Conservation (phyloP, 768 basidiomycete genomes). For the Boletus subparvulus region DNA sequence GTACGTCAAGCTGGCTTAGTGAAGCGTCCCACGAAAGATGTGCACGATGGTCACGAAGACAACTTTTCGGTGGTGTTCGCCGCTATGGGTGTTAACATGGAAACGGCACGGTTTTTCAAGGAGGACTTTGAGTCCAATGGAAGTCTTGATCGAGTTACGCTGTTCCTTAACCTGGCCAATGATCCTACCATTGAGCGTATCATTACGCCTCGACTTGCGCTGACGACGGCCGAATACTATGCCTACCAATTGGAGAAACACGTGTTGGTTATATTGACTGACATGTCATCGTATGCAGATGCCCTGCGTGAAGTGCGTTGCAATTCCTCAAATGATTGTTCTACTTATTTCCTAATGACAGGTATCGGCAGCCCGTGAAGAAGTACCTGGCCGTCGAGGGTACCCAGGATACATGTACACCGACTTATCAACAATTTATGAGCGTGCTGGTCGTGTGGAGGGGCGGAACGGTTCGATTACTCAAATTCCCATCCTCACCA, state of each 20-base stretch:
- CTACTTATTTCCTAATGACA: constrained; percentile 17
- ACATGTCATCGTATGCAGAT: constrained; percentile 98
- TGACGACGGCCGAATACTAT: constrained; percentile 99
- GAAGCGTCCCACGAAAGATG: constrained; percentile 93
- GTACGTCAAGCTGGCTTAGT: constrained; percentile 99
- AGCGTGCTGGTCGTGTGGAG: constrained; percentile 96
- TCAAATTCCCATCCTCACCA: constrained; percentile 98
- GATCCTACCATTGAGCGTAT: constrained; percentile 99
- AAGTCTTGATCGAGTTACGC: constrained; percentile 92
- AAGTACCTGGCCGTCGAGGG: constrained; percentile 98
- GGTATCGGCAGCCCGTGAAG: constrained; percentile 97
- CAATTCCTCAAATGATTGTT: constrained; percentile 16
- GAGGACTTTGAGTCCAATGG: constrained; percentile 99
- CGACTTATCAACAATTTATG: constrained; percentile 98
- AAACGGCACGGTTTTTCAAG: constrained; percentile 99
- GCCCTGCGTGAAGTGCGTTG: constrained; percentile 83
- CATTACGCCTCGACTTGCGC: constrained; percentile 95
- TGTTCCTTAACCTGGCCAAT: constrained; percentile 98
- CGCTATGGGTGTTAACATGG: constrained; percentile 99
- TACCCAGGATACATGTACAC: constrained; percentile 99
- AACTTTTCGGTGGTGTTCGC: constrained; percentile 99
- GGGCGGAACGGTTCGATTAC: constrained; percentile 99
- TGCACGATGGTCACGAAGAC: constrained; percentile 98
- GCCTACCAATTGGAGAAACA: constrained; percentile 99
- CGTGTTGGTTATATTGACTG: constrained; percentile 97